Base-by-base conservation (phyloP, 2,329 filamentous ascomycete species). In the Fusarium illudens region DNA sequence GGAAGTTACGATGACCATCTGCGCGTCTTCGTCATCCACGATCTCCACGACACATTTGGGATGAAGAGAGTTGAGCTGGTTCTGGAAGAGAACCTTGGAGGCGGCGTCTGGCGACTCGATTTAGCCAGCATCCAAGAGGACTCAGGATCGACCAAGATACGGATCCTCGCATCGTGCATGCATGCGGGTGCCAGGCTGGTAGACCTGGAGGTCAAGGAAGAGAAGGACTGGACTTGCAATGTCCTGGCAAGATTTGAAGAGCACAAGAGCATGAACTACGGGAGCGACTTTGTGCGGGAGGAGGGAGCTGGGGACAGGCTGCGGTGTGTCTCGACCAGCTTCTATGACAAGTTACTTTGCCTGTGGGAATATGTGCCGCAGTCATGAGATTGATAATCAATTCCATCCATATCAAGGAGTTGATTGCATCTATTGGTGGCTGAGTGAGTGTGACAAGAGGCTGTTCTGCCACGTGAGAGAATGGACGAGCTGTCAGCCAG, bases 211-310 rank as follows among this genome's bases (percentile, higher is more conserved):
- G 75, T 80, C 25, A 74, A 76, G 2, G 72, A 79, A 1, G 78
- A 65, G 62, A 80, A 58, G n/a, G 66, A 67, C 17, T 93, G 90
- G 86, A 75, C 73, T 1, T 89, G 96, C 60, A 81, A 85, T 42
- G 83, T 95, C 2, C 70, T 94, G 48, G 89, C 86, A 0, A 86
- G 84, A 54, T 97, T 97, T 74, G 91, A 93, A 71, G 92, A 95
- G 75, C 94, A 97, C 76, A 84, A 92, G 79, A 97, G 93, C 77
- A 97, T 97, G 93, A 97, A 97, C 74, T 98, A 98, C 77, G 94
- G 91, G 7, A 92, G 91, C 71, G 94, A 94, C 78, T 86, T 89
- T 61, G 84, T 86, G 68, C 84, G 84, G 2, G 73, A 59, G 22
- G 53, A 55, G 7, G 71, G 74, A 54, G 70, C 11, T 4, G 52